Evolutionary conservation across 306 rosid genomes (phyloP).

Genomic region (Glycine latifolia): DNA sequence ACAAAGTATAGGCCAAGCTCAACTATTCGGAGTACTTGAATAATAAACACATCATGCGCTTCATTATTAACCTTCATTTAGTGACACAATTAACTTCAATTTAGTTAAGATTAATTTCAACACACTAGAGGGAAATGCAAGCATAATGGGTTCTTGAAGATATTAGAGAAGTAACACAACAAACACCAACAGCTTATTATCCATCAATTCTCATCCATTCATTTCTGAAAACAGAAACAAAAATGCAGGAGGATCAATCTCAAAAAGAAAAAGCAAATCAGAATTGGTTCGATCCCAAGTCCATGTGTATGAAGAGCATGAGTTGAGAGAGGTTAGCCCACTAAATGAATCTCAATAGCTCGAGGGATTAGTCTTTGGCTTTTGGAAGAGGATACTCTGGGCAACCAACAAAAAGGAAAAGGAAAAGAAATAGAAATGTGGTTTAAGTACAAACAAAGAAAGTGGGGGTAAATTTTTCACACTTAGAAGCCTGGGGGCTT

Average conservation of each 20-base stretch:
- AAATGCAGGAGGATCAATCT: slow-evolving; percentile 40
- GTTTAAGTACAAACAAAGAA: slow-evolving; percentile 42
- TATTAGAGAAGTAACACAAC: background rate
- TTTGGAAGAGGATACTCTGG: background rate
- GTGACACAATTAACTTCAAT: background rate
- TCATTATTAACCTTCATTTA: background rate
- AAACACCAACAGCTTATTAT: slow-evolving; percentile 36
- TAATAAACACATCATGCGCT: background rate
- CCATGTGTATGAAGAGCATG: background rate
- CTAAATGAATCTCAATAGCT: background rate
- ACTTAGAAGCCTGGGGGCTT: slow-evolving; percentile 51
- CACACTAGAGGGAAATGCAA: slow-evolving; percentile 22
- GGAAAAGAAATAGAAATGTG: background rate
- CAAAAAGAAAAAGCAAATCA: slow-evolving; percentile 22
- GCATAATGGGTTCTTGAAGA: background rate
- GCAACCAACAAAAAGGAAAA: background rate
- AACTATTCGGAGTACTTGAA: background rate
- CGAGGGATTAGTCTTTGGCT: background rate
- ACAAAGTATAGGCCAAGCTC: background rate
- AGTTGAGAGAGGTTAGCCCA: background rate
- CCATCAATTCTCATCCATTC: slow-evolving; percentile 53
- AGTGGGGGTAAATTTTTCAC: background rate
- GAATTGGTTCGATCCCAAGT: background rate
- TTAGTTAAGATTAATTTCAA: background rate
- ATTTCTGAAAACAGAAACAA: slow-evolving; percentile 48